A percentile compares a stretch with the other conserved stretches of the same genome.
These are phyloP conservation scores for Ziziphus jujuba DNA, from an alignment of 306 rosid genomes.

Conservation along the genomic window DNA sequence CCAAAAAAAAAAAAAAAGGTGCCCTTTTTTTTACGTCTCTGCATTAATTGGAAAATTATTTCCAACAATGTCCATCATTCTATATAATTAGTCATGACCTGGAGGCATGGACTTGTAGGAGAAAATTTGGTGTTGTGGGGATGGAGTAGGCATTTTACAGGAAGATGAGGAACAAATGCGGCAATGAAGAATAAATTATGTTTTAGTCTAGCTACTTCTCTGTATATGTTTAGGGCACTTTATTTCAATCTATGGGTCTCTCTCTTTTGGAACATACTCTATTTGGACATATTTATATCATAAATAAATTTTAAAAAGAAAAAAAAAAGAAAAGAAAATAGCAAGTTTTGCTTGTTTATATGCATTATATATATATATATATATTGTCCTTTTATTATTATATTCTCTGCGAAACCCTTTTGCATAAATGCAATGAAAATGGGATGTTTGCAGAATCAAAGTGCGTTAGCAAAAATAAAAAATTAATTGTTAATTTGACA, in stretches of 20 bases:
- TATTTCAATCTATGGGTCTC: conserved; percentile 19
- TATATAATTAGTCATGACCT: neutral
- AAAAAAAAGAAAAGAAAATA: too few species aligned
- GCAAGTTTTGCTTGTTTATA: conserved; percentile 39
- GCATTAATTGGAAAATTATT: conserved; percentile 39
- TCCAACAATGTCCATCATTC: conserved; percentile 43
- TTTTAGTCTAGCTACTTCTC: conserved; percentile 10
- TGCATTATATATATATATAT: conserved; percentile 13
- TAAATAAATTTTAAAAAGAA: conserved; percentile 57
- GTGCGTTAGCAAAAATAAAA: neutral
- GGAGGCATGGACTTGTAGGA: conserved; percentile 7
- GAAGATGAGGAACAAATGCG: conserved; percentile 54
- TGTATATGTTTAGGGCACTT: conserved; percentile 27
- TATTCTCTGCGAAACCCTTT: too few species aligned
- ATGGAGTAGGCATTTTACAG: conserved; percentile 25
- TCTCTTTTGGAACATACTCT: conserved; percentile 51
- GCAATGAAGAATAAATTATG: conserved; percentile 31
- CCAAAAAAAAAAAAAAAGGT: too few species aligned
- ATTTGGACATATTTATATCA: conserved; percentile 55
- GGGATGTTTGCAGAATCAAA: too few species aligned
- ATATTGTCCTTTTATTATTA: too few species aligned
- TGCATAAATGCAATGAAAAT: too few species aligned
- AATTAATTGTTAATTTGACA: too few species aligned
- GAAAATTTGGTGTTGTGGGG: neutral
- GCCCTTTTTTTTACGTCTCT: conserved; percentile 1